Evolutionary conservation across 495 filamentous ascomycete species (phyloP).

Genomic region (Aspergillus diversus): DNA sequence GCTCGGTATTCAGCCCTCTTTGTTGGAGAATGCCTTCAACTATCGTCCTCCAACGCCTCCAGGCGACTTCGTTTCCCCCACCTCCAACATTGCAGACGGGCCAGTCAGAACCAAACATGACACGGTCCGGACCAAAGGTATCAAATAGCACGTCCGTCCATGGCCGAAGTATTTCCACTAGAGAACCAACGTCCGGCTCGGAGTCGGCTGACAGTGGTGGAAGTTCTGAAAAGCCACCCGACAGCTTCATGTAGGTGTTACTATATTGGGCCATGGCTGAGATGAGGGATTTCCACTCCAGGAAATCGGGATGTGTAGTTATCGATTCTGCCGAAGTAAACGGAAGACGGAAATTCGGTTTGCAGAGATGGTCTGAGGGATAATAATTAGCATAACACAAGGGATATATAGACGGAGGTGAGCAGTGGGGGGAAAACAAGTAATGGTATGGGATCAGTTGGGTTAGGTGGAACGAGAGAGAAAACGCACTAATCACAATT

Average conservation of each 20-base stretch:
- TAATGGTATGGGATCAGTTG: not conserved
- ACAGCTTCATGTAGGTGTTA: slow-evolving; percentile 84
- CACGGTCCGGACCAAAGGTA: slow-evolving; percentile 66
- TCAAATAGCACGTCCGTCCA: slow-evolving; percentile 72
- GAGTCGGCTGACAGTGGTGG: slow-evolving; percentile 42
- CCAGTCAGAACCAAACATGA: slow-evolving; percentile 93
- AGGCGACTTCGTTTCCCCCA: slow-evolving; percentile 53
- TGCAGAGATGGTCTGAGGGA: slow-evolving; percentile 78
- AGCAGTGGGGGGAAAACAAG: not conserved
- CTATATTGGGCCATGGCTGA: slow-evolving; percentile 56
- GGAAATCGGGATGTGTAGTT: slow-evolving; percentile 59
- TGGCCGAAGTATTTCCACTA: slow-evolving; percentile 52
- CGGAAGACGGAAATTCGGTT: slow-evolving; percentile 67
- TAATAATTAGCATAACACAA: slow-evolving; percentile 2
- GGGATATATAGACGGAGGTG: not conserved
- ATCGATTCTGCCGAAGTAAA: slow-evolving; percentile 36
- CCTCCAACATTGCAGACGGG: slow-evolving; percentile 77
- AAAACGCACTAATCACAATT: slow-evolving; percentile 64
- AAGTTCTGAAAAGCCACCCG: slow-evolving; percentile 78
- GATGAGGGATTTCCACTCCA: slow-evolving; percentile 49
- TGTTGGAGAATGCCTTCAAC: slow-evolving; percentile 61
- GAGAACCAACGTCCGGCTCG: slow-evolving; percentile 39
- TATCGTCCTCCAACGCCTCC: slow-evolving; percentile 49
- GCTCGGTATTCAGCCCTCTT: slow-evolving; percentile 56
- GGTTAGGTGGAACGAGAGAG: not conserved